phyloP scores from a whole-genome alignment of 2,329 filamentous ascomycete genomes.

The Penicillium sp. region DNA sequence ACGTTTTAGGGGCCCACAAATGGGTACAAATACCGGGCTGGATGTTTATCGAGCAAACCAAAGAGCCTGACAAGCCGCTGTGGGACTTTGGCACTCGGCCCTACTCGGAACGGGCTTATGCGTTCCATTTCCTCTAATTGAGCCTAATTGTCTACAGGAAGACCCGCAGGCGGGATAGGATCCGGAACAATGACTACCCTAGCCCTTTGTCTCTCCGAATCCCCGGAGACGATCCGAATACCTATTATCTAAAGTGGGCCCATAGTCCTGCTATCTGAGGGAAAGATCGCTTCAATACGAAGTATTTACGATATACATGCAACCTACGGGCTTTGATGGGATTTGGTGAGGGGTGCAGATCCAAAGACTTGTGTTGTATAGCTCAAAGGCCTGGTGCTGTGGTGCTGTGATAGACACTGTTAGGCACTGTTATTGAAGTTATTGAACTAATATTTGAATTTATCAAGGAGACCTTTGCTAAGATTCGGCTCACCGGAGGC shows the following conservation, averaged over 20 bases:
- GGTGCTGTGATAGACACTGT: slow-evolving; percentile 9
- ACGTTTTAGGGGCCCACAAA: neutral
- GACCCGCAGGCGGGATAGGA: neutral
- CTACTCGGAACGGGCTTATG: neutral
- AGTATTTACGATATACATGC: neutral
- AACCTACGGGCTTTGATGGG: too few relatives aligned
- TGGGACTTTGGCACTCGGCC: slow-evolving; percentile 5
- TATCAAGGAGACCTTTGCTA: neutral
- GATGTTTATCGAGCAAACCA: neutral
- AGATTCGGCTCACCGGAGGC: neutral
- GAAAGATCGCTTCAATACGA: neutral
- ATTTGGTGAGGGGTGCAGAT: too few relatives aligned
- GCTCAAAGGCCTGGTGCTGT: neutral
- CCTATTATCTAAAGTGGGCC: neutral
- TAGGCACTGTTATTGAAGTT: neutral
- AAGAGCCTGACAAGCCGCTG: slow-evolving; percentile 5
- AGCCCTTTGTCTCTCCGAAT: neutral
- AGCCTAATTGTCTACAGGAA: neutral
- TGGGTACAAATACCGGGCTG: neutral
- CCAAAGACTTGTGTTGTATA: neutral
- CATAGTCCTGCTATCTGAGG: neutral
- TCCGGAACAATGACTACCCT: neutral
- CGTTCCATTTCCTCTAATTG: neutral
- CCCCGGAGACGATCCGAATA: neutral
- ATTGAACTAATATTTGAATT: neutral